These are phyloP conservation scores for Trichoderma asperellum DNA, from an alignment of 2,329 filamentous ascomycete genomes.

Conservation along the genomic window DNA sequence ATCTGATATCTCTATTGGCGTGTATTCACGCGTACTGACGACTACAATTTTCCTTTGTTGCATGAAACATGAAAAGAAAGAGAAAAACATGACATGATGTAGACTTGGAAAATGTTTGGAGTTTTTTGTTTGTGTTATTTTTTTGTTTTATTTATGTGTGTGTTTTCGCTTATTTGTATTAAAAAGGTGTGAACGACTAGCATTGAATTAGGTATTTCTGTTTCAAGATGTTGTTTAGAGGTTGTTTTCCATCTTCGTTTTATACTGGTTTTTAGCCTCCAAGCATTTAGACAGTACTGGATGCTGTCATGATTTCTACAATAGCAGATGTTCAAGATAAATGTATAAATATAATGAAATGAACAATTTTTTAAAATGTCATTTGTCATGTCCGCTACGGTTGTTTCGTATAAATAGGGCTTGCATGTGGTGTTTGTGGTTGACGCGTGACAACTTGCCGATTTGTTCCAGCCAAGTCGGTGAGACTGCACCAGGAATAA, in stretches of 20 bases:
- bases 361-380: background rate
- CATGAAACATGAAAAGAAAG: constrained; percentile 11
- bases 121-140: background rate
- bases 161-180: background rate
- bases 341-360: constrained; percentile 14
- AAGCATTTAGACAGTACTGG: constrained; percentile 4
- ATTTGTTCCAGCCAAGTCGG: background rate
- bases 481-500: background rate
- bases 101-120: constrained; percentile 6
- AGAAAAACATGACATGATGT: constrained; percentile 23
- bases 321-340: background rate
- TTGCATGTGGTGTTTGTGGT: background rate
- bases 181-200: constrained; percentile 19
- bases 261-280: background rate
- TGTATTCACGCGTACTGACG: constrained; percentile 18
- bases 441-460: background rate
- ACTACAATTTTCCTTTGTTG: constrained; percentile 7
- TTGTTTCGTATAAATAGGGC: background rate
- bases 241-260: background rate
- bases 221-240: constrained; percentile 5
- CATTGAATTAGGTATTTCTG: background rate
- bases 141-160: background rate
- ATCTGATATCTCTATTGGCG: constrained; percentile 12
- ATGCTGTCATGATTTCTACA: background rate
- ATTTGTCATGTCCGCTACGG: background rate